Percentiles rank a stretch among this genome's conserved stretches.
These are phyloP conservation scores for Kodamaea hsintzibuensis DNA, from an alignment of 805 yeast species.

Conservation along the genomic window DNA sequence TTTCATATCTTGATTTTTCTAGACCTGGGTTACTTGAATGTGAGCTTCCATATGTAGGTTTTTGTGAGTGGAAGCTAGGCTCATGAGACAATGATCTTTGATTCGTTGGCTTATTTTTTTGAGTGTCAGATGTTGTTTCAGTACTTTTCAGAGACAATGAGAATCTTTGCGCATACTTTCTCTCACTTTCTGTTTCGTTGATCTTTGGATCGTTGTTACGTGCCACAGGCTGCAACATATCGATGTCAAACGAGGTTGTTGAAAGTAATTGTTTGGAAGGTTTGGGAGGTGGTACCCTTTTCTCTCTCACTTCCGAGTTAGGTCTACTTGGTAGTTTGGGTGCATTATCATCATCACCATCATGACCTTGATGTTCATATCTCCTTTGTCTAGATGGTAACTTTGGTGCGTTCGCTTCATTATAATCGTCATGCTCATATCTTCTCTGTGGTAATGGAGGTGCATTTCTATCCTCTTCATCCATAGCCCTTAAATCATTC, in stretches of 20 bases:
- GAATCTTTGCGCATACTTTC: conserved; percentile 4
- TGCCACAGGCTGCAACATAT: conserved; percentile 21
- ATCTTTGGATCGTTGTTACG: not conserved
- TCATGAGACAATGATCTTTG: not conserved
- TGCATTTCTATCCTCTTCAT: conserved; percentile 14
- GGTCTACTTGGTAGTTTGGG: conserved; percentile 4
- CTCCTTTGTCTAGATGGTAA: conserved; percentile 17
- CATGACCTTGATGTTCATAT: not conserved
- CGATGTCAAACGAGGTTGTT: conserved; percentile 13
- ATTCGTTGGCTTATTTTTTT: not conserved
- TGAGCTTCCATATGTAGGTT: not conserved
- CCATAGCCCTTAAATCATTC: conserved; percentile 7
- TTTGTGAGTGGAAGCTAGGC: not conserved
- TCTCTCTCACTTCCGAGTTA: not conserved
- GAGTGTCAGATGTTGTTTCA: not conserved
- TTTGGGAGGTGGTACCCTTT: conserved; percentile 15
- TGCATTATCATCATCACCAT: not conserved
- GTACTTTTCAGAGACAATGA: conserved; percentile 1
- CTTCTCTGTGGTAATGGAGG: conserved; percentile 18
- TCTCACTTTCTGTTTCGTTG: not conserved
- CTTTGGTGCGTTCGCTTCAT: conserved; percentile 13
- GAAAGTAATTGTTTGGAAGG: conserved; percentile 11
- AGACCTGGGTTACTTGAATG: not conserved
- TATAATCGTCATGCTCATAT: conserved; percentile 2
- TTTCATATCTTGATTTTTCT: not conserved